Base-by-base conservation (phyloP, 768 basidiomycete species). In the Tricholoma hemisulphureum region DNA sequence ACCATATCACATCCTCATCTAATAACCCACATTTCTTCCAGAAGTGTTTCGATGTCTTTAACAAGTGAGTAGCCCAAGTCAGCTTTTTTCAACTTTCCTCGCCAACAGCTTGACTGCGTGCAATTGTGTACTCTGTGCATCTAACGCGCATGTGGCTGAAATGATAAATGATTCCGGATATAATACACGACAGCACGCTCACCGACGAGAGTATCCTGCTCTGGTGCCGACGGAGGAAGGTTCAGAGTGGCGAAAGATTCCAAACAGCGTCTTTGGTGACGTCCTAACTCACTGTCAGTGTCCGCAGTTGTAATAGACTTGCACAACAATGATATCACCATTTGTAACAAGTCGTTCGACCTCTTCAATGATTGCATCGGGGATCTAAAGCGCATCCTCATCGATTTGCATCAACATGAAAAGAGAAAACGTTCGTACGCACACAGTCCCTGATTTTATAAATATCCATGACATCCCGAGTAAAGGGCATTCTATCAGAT, bases 51-150 rank as follows among this genome's bases (percentile, higher is more conserved):
- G n/a, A 68, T 53, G 57, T 68, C 67, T 14, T 58, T 41, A 1
- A 62, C 53, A 16, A 67, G 57, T 21, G 52, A 57, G 9, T 57
- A 37, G 3, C 63, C 64, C 51, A 59, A 14, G 11, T 49, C 58
- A 28, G 65, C 65, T 57, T 68, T n/a, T 68, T 4, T 58, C 63
- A 23, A 60, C 53, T 56, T 68, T 68, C 16, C 64, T 57, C 16
- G 58, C 58, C 53, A 68, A 59, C 23, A 64, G 37, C 49, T 50
- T 53, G 10, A 50, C 51, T 8, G 63, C 57, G 20, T 41, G 41
- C 9, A 56, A 41, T 54, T 64, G 59, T 16, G 56, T 57, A 18
- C 29, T 53, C 16, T 51, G 34, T 18, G 43, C 10, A 14, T 48
- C 34, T 50, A 31, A 50, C n/a, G 32, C 5, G 31, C 55, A 60